Percentiles rank a stretch among this genome's conserved stretches.
Evolutionary conservation across 345 rosid species (phyloP).

Genomic region (Murraya paniculata): DNA sequence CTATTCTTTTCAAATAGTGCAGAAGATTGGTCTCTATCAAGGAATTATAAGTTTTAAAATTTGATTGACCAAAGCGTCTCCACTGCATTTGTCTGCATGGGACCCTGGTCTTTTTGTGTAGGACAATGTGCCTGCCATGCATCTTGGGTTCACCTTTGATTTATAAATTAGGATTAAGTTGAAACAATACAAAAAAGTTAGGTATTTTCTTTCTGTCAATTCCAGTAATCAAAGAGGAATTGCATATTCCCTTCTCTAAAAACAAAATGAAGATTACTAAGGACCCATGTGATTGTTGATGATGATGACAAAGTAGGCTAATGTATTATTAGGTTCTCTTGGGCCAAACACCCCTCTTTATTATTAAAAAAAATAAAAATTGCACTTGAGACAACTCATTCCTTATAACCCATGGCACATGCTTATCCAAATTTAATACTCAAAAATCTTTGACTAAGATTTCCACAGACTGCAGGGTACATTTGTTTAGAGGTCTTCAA

Average conservation of each 20-base stretch:
- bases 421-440: conserved; percentile 3
- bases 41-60: not conserved
- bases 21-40: not conserved
- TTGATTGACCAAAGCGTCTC: not conserved
- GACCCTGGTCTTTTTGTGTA: not conserved
- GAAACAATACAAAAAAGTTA: conserved; percentile 10
- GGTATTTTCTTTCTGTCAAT: conserved; percentile 30
- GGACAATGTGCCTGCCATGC: conserved; percentile 1
- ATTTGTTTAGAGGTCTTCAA: not conserved
- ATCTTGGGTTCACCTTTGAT: not conserved
- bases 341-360: conserved; percentile 26
- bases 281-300: conserved; percentile 35
- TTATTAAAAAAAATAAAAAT: no score
- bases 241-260: conserved; percentile 11
- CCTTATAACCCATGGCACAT: conserved; percentile 32
- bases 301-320: conserved; percentile 12
- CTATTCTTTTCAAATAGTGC: not conserved
- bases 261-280: conserved; percentile 17
- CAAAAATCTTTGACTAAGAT: conserved; percentile 18
- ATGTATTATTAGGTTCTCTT: conserved; percentile 4
- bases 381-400: conserved; percentile 23
- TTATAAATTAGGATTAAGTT: not conserved
- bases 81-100: not conserved
- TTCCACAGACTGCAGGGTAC: not conserved
- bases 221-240: conserved; percentile 18